phyloP scores from a whole-genome alignment of 495 filamentous ascomycete species.

The Hypoxylon trugodes region DNA sequence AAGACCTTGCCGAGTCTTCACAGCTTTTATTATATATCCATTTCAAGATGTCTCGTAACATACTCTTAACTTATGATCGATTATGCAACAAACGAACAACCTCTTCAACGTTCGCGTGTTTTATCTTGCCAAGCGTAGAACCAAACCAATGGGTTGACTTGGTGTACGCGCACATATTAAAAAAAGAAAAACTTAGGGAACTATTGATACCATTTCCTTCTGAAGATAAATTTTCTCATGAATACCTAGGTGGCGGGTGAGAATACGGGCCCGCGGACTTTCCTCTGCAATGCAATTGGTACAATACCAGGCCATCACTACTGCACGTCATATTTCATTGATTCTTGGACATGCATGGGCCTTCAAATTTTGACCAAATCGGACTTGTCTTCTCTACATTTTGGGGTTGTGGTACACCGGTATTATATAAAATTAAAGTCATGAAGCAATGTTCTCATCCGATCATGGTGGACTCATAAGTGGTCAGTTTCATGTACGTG shows the following conservation, averaged over 20 bases:
- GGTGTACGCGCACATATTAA: too few species aligned
- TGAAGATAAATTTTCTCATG: background rate
- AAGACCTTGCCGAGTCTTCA: too few species aligned
- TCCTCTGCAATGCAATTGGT: conserved; percentile 21
- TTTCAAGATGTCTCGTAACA: too few species aligned
- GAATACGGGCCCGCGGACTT: conserved; percentile 8
- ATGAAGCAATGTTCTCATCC: conserved; percentile 2
- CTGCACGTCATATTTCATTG: conserved; percentile 34
- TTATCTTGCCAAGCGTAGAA: too few species aligned
- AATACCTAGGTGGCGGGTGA: background rate
- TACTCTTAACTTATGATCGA: too few species aligned
- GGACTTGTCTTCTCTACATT: background rate
- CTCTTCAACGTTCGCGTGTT: too few species aligned
- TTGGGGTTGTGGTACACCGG: background rate
- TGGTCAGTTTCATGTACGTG: conserved; percentile 1
- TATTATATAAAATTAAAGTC: background rate
- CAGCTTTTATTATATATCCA: too few species aligned
- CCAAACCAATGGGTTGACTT: too few species aligned
- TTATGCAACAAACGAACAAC: too few species aligned
- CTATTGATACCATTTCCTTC: background rate
- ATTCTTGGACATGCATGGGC: conserved; percentile 27
- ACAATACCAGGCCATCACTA: conserved; percentile 6
- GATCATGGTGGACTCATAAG: conserved; percentile 12
- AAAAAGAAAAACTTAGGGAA: too few species aligned
- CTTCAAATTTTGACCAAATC: conserved; percentile 1